These are phyloP conservation scores for Chara braunii DNA, from an alignment of 139 green algal genomes.

Conservation along the genomic window DNA sequence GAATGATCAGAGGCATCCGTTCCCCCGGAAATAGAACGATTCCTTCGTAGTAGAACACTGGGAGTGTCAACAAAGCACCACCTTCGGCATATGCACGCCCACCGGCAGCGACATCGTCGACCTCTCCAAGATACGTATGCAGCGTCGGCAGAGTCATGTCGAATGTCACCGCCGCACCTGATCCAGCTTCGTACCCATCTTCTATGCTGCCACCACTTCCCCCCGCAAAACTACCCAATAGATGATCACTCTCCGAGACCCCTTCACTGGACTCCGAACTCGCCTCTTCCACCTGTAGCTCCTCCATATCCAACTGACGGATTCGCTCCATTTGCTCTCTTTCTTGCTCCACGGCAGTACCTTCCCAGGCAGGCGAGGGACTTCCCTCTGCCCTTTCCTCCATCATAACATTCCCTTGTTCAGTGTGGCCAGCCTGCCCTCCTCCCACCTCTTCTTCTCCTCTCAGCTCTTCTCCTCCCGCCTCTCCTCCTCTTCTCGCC, in stretches of 20 bases:
- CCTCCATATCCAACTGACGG: background rate
- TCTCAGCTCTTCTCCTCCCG: background rate
- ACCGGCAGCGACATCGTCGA: conserved; percentile 24
- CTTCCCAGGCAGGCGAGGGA: background rate
- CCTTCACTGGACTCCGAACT: background rate
- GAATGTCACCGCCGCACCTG: conserved; percentile 10
- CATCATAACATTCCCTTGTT: background rate
- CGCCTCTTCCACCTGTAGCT: conserved; percentile 20
- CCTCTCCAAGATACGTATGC: conserved; percentile 37
- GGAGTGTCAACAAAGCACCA: conserved; percentile 15
- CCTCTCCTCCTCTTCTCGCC: conserved; percentile 3
- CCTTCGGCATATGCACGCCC: conserved; percentile 19
- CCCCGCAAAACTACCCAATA: background rate
- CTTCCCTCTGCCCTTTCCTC: background rate
- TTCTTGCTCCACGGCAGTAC: conserved; percentile 3
- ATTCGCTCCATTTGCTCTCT: conserved; percentile 17
- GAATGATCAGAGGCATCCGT: conserved; percentile 29
- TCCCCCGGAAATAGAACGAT: conserved; percentile 35
- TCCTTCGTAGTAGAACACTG: conserved; percentile 33
- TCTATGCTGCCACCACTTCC: background rate
- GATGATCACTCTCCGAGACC: background rate
- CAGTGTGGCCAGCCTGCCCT: background rate
- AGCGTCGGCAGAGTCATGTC: conserved; percentile 21
- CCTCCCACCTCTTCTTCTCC: background rate
- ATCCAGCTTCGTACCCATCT: background rate